Evolutionary conservation across 441 rosid genomes (phyloP).

Genomic region (Aquilaria agallochum): DNA sequence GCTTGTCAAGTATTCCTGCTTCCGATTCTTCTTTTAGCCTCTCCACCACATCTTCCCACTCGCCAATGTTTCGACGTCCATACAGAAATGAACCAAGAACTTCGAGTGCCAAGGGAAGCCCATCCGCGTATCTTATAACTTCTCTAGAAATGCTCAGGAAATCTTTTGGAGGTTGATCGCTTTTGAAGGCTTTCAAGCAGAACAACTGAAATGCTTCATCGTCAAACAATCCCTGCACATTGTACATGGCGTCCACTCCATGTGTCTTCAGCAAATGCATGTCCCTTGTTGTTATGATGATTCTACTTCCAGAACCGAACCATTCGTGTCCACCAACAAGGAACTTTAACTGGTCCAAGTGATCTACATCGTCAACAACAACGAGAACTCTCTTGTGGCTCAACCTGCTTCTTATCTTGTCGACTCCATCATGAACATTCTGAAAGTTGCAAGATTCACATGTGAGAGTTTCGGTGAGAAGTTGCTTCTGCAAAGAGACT

Average conservation of each 20-base stretch:
- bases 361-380: constrained; percentile 35
- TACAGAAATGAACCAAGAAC: constrained; percentile 55
- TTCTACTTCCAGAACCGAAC: constrained; percentile 33
- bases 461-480: constrained; percentile 23
- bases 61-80: constrained; percentile 28
- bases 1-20: constrained; percentile 20
- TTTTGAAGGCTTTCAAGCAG: constrained; percentile 49
- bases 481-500: constrained; percentile 28
- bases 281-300: constrained; percentile 31
- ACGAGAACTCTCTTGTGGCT: constrained; percentile 15
- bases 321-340: constrained; percentile 20
- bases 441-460: background rate
- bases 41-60: constrained; percentile 37
- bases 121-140: constrained; percentile 35
- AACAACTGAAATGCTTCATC: constrained; percentile 31
- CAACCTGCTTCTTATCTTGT: constrained; percentile 18
- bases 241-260: constrained; percentile 16
- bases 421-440: constrained; percentile 12
- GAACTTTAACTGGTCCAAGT: constrained; percentile 23
- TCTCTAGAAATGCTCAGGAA: constrained; percentile 33
- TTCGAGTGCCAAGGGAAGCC: constrained; percentile 53
- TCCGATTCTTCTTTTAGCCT: constrained; percentile 34
- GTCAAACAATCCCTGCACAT: constrained; percentile 23
- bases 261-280: constrained; percentile 14
- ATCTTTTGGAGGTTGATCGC: constrained; percentile 33